Evolutionary conservation across 805 yeast genomes (phyloP), one percentile per base, ranked within the genome.

Genomic region (Ogataea paradorogensis): DNA sequence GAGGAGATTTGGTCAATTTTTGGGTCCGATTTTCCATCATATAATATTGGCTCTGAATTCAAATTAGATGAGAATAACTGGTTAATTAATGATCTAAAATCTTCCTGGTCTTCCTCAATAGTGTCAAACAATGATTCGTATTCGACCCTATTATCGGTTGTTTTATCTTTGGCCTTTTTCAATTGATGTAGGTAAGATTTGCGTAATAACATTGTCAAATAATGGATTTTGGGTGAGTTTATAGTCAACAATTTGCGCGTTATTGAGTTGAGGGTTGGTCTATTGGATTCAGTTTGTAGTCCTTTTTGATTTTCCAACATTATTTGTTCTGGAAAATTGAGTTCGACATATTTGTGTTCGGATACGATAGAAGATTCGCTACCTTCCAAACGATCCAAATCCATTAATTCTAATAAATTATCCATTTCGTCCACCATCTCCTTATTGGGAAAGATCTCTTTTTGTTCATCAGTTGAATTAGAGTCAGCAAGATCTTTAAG

Each of bases 341-440:
- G 27, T 25, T 57, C 62, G 3, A 52, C 47, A 29, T 29, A 52
- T 10, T 16, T 28, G 20, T 30, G 25, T 21, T 54, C 59, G 2
- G 30, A 31, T 10, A 38, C 29, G 2, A 13, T 26, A 14, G 34
- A 18, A 32, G 65, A 70, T 4, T 46, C 49, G 9, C 29, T 23
- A 1, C 40, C 45, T 15, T 45, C 40, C 13, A 47, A 30, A 3
- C 28, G 31, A 36, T 58, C 63, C n/a, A 76, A 47, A 48, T 73
- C 76, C 70, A 77, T 61, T 2, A 53, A 45, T 10, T 69, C 66
- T 10, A 80, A 65, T 25, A 67, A 62, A 10, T 63, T 50, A 11
- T 63, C 69, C 81, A 78, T 76, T 8, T 58, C 31, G 0, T 51
- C 52, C 30, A 67, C 57, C 58, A 70, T 65, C 27, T 73, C 67